These are phyloP conservation scores for Annulohypoxylon bovei DNA, from an alignment of 495 filamentous ascomycete genomes.

Conservation along the genomic window DNA sequence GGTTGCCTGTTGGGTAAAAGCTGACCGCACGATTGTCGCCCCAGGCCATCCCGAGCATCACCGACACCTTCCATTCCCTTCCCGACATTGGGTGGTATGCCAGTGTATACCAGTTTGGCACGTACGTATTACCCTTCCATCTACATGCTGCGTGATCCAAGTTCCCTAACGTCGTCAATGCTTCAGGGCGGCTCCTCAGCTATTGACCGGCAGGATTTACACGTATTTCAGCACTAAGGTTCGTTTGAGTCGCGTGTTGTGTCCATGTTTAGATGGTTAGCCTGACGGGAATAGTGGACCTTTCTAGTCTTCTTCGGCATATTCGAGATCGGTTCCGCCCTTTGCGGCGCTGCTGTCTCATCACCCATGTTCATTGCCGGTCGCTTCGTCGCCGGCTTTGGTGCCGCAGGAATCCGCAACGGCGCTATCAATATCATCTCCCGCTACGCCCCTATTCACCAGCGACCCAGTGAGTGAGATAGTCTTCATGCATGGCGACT, in stretches of 20 bases:
- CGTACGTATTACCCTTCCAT: neutral
- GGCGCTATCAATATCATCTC: neutral
- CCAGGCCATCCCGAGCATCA: neutral
- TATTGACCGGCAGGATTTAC: neutral
- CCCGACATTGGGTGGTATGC: neutral
- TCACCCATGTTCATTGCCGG: neutral
- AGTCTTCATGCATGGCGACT: no score
- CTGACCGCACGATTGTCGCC: neutral
- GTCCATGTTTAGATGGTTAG: neutral
- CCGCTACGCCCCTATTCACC: no score
- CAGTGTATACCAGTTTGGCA: constrained; percentile 7
- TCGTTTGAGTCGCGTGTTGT: neutral
- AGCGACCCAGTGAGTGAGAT: neutral
- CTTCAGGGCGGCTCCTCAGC: neutral
- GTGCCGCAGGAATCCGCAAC: neutral
- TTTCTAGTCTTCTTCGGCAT: neutral
- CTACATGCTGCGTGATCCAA: neutral
- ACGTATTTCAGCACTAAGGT: neutral
- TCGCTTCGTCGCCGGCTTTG: neutral
- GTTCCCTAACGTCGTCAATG: neutral
- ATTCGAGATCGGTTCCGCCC: neutral
- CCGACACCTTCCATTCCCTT: neutral
- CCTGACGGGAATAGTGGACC: neutral
- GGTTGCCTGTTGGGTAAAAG: neutral
- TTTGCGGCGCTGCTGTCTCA: neutral